Percentiles rank a stretch among this genome's conserved stretches.
Conservation (phyloP, 768 basidiomycete species). For the Leccinum imitatum region DNA sequence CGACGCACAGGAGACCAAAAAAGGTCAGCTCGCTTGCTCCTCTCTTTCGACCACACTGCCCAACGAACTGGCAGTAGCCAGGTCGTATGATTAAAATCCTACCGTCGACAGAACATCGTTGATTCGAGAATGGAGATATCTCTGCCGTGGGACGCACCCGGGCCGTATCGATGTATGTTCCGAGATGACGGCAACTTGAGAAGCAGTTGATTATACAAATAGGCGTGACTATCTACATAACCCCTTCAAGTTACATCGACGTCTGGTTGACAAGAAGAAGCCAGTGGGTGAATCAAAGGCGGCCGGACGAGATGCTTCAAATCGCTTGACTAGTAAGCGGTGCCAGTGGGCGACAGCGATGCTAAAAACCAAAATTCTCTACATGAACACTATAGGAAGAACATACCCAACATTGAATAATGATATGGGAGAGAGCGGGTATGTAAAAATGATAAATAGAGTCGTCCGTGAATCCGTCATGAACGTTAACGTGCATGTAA, state of each 20-base stretch:
- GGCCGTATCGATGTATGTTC: constrained; percentile 21
- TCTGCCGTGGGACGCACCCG: constrained; percentile 23
- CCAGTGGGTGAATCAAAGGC: constrained; percentile 12
- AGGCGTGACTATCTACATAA: constrained; percentile 16
- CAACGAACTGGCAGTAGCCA: too few relatives aligned
- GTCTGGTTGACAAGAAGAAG: constrained; percentile 22
- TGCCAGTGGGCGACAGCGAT: not conserved
- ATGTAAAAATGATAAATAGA: constrained; percentile 30
- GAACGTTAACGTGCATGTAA: constrained; percentile 17
- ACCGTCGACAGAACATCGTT: constrained; percentile 15
- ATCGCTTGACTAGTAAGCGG: not conserved
- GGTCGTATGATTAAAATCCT: too few relatives aligned
- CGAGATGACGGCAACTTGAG: constrained; percentile 27
- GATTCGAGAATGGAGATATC: constrained; percentile 25
- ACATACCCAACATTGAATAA: not conserved
- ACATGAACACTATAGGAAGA: constrained; percentile 31
- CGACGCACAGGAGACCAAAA: constrained; percentile 30
- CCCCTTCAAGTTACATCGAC: constrained; percentile 22
- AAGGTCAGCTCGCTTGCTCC: constrained; percentile 15
- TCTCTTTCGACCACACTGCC: too few relatives aligned
- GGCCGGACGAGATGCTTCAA: constrained; percentile 16
- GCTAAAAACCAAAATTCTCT: not conserved
- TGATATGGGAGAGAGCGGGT: constrained; percentile 7
- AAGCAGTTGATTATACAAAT: constrained; percentile 22
- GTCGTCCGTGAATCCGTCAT: constrained; percentile 14